Evolutionary conservation across 1,284 basidiomycete genomes (phyloP).

Genomic region (Fomitopsis betulina): DNA sequence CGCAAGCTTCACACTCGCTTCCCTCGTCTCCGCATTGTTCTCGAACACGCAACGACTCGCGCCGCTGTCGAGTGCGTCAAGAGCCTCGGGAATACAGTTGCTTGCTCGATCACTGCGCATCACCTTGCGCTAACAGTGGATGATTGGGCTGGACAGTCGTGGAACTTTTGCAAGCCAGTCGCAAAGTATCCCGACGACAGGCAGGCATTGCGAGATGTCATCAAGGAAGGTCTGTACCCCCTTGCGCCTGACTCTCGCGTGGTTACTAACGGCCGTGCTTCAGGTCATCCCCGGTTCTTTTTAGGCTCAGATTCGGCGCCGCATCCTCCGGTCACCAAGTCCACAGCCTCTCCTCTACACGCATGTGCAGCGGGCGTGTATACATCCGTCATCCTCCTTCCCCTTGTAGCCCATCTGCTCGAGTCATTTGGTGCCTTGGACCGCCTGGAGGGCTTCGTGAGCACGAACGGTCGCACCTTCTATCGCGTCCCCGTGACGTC

Average conservation of each 20-base stretch:
- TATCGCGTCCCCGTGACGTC: constrained; percentile 49
- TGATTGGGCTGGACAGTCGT: constrained; percentile 95
- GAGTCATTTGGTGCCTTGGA: constrained; percentile 86
- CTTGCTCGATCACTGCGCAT: constrained; percentile 96
- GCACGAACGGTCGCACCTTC: constrained; percentile 74
- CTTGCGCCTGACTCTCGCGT: not conserved
- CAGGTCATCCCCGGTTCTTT: constrained; percentile 95
- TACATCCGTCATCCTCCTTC: constrained; percentile 87
- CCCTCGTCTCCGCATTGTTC: constrained; percentile 92
- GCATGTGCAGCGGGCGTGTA: constrained; percentile 93
- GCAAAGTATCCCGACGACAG: constrained; percentile 96
- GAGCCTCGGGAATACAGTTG: constrained; percentile 83
- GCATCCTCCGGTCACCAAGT: constrained; percentile 81
- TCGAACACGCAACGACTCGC: constrained; percentile 98
- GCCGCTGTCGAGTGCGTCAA: constrained; percentile 93
- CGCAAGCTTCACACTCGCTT: constrained; percentile 80
- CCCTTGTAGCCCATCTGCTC: constrained; percentile 79
- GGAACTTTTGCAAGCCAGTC: constrained; percentile 98
- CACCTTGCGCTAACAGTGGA: constrained; percentile 95
- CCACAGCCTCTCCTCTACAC: constrained; percentile 65
- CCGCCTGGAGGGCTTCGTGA: constrained; percentile 76
- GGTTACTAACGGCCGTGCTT: not conserved
- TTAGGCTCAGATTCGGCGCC: constrained; percentile 97
- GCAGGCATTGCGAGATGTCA: constrained; percentile 77
- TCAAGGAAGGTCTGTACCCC: constrained; percentile 60